Conservation (phyloP, 2,329 filamentous ascomycete genomes). For the Lasiodiplodia sp. region DNA sequence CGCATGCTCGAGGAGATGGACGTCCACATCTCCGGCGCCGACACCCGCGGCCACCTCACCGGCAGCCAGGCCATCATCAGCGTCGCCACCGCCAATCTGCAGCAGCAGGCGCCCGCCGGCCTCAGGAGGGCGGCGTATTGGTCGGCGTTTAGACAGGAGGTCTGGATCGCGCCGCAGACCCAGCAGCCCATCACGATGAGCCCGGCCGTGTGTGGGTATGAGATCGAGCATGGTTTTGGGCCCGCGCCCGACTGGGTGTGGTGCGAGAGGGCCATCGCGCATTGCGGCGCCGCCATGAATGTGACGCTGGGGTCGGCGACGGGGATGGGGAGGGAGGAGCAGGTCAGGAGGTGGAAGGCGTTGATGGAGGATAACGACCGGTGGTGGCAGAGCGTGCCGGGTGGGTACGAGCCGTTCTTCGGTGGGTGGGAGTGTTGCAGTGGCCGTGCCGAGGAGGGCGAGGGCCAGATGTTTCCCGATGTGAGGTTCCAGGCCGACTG, state of each 20-base stretch:
- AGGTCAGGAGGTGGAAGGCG: slow-evolving; percentile 37
- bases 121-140: slow-evolving; percentile 48
- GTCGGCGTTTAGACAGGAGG: slow-evolving; percentile 48
- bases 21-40: slow-evolving; percentile 44
- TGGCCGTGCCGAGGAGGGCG: background rate
- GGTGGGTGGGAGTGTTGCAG: background rate
- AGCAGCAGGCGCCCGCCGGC: slow-evolving; percentile 33
- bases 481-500: slow-evolving; percentile 45
- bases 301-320: background rate
- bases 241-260: slow-evolving; percentile 22
- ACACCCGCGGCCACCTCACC: slow-evolving; percentile 49
- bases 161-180: slow-evolving; percentile 40
- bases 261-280: slow-evolving; percentile 25
- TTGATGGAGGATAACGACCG: slow-evolving; percentile 45
- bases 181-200: slow-evolving; percentile 32
- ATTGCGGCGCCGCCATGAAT: slow-evolving; percentile 21
- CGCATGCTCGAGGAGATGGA: slow-evolving; percentile 53
- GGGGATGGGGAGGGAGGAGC: background rate
- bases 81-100: slow-evolving; percentile 34
- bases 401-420: slow-evolving; percentile 45
- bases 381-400: slow-evolving; percentile 42
- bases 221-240: background rate
- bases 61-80: slow-evolving; percentile 33
- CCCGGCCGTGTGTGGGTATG: background rate
- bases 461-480: slow-evolving; percentile 39